Evolutionary conservation across 768 basidiomycete species (phyloP).

Genomic region (Amanita subjunquillea): DNA sequence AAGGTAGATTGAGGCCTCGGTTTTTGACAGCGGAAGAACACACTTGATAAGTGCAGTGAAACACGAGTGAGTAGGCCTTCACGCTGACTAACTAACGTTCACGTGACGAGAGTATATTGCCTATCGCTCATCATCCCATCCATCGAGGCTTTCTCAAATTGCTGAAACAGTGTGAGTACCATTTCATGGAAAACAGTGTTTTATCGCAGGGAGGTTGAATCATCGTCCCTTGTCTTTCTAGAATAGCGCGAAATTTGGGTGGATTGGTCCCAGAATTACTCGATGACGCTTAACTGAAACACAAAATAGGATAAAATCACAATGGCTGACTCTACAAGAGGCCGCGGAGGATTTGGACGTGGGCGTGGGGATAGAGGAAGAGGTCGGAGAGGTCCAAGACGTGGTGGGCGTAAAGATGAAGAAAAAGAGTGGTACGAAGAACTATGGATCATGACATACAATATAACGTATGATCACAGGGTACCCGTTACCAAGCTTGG

Average conservation of each 20-base stretch:
- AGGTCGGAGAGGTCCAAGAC: conserved; percentile 82
- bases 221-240: conserved; percentile 6
- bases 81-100: not conserved
- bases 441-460: not conserved
- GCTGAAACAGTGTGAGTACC: not conserved
- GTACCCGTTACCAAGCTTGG: conserved; percentile 98
- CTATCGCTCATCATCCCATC: not conserved
- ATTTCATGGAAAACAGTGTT: not conserved
- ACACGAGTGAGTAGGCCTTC: not conserved
- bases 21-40: not conserved
- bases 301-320: conserved; percentile 13
- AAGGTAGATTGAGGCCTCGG: conserved; percentile 10
- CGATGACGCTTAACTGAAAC: conserved; percentile 29
- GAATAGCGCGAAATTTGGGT: conserved; percentile 18
- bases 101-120: not conserved
- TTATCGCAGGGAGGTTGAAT: not conserved
- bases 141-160: not conserved
- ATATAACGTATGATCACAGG: conserved; percentile 33
- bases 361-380: conserved; percentile 89
- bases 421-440: conserved; percentile 93
- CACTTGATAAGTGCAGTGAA: not conserved
- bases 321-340: conserved; percentile 77
- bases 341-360: conserved; percentile 72
- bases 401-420: conserved; percentile 97
- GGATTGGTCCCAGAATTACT: conserved; percentile 32